phyloP scores from a whole-genome alignment of 331 rosid genomes.

The Quercus phellos region DNA sequence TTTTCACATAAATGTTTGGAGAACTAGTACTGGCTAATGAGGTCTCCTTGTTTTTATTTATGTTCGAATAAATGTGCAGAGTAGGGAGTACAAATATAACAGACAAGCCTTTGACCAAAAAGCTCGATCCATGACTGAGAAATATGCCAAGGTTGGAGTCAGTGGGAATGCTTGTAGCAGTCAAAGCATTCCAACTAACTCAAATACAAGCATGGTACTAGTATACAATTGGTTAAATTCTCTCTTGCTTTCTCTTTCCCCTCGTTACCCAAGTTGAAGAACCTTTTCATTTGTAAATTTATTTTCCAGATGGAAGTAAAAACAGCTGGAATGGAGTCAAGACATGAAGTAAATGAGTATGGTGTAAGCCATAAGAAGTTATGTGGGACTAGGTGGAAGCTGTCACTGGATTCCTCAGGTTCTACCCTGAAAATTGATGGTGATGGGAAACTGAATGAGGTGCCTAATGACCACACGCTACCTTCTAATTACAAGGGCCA shows the following conservation, averaged over 20 bases:
- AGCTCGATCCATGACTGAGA: constrained; percentile 36
- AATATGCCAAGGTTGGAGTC: constrained; percentile 26
- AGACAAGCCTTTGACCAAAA: constrained; percentile 37
- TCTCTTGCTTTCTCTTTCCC: too few species aligned
- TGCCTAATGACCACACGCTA: background rate
- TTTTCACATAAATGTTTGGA: background rate
- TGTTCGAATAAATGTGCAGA: constrained; percentile 14
- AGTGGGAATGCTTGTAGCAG: constrained; percentile 12
- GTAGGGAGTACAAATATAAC: constrained; percentile 39
- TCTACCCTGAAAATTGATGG: background rate
- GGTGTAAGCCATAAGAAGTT: constrained; percentile 14
- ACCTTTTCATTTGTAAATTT: background rate
- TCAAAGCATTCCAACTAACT: background rate
- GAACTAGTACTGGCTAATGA: background rate
- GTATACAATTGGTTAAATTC: background rate
- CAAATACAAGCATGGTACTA: constrained; percentile 15
- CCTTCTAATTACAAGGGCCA: background rate
- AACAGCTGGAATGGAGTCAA: background rate
- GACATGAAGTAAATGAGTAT: background rate
- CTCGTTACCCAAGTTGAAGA: background rate
- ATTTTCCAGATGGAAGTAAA: constrained; percentile 18
- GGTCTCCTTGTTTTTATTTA: background rate
- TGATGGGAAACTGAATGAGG: constrained; percentile 3
- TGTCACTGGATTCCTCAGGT: constrained; percentile 14
- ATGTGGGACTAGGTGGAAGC: constrained; percentile 19